These are phyloP conservation scores for Misopates orontium DNA, from an alignment of 257 asterid species.

Conservation along the genomic window DNA sequence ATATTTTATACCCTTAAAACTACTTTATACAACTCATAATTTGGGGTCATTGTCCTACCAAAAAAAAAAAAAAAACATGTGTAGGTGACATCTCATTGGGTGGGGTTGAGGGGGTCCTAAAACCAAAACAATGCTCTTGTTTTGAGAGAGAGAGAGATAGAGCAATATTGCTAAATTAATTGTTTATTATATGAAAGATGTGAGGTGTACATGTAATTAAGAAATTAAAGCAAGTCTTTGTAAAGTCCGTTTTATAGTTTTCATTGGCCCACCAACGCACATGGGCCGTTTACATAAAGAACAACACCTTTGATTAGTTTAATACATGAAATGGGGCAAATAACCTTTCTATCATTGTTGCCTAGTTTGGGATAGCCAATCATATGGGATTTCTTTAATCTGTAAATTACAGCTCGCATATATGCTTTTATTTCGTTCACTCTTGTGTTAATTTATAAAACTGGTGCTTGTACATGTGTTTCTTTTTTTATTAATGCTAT, in stretches of 20 bases:
- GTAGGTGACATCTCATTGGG: conserved; percentile 30
- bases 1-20: neutral
- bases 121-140: conserved; percentile 33
- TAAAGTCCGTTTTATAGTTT: conserved; percentile 74
- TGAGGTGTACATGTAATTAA: conserved; percentile 56
- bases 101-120: conserved; percentile 33
- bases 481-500: too few relatives aligned
- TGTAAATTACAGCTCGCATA: neutral
- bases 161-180: conserved; percentile 58
- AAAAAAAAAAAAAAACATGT: conserved; percentile 13
- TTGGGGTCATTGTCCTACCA: conserved; percentile 41
- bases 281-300: conserved; percentile 87
- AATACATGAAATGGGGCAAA: conserved; percentile 36
- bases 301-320: conserved; percentile 50
- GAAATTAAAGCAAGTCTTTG: conserved; percentile 59
- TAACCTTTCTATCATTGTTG: conserved; percentile 37
- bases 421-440: neutral
- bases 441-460: neutral
- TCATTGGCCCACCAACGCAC: conserved; percentile 80
- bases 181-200: conserved; percentile 34
- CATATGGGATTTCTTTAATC: conserved; percentile 18
- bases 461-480: neutral
- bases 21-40: conserved; percentile 58
- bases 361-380: conserved; percentile 26
- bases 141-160: conserved; percentile 23